phyloP scores from a whole-genome alignment of 192 early-diverging fungal genomes.

The Spinellus fusiger region DNA sequence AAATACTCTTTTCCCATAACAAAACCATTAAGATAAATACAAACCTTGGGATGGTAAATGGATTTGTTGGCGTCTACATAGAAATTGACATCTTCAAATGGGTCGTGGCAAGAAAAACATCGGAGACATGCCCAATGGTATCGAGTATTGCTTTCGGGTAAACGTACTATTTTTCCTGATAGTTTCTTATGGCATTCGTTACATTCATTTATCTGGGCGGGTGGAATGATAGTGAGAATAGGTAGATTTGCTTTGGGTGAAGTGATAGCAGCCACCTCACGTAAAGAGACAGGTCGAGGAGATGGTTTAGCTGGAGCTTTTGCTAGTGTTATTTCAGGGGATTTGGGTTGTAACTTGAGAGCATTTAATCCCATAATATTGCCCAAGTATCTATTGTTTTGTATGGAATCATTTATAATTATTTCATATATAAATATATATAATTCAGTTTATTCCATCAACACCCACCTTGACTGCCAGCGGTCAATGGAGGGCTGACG shows the following conservation, averaged over 20 bases:
- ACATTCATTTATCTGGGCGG: neutral
- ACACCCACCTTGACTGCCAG: slow-evolving; percentile 25
- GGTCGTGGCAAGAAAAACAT: slow-evolving; percentile 11
- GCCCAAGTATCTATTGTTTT: slow-evolving; percentile 6
- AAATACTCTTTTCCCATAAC: neutral
- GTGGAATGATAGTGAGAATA: neutral
- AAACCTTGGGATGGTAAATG: slow-evolving; percentile 23
- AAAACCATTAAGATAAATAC: neutral
- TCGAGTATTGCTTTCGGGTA: slow-evolving; percentile 5
- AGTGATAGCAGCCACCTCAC: neutral
- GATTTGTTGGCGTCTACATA: slow-evolving; percentile 11
- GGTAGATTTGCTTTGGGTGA: neutral
- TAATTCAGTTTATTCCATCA: no score
- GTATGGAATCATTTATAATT: neutral
- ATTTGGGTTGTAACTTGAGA: neutral
- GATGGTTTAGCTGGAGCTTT: neutral
- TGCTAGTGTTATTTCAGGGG: neutral
- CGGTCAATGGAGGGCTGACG: slow-evolving; percentile 10
- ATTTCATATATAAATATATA: neutral
- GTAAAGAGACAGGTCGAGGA: neutral
- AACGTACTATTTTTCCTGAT: slow-evolving; percentile 13
- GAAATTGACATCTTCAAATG: slow-evolving; percentile 13
- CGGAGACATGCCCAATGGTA: slow-evolving; percentile 24
- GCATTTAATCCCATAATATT: slow-evolving; percentile 8
- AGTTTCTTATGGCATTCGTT: slow-evolving; percentile 11